Evolutionary conservation across 305 asterid species (phyloP), one percentile per base, ranked within the genome.

Genomic region (Plantago coronopus): DNA sequence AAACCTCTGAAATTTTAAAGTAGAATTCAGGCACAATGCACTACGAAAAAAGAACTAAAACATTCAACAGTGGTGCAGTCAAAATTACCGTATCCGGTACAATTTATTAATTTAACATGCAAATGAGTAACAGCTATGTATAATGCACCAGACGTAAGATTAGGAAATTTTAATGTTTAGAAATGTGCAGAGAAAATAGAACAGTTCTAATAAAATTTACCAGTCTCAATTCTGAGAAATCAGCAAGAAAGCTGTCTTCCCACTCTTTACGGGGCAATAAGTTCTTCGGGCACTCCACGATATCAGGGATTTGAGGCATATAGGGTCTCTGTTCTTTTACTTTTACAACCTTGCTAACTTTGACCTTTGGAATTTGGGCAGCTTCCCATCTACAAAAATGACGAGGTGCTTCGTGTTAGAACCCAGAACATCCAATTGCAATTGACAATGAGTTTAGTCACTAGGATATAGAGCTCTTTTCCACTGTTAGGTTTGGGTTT

Each of bases 281-380:
- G 48, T 85, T 79, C 67, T 79, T 81, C 0, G 83, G 84, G 75
- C 97, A 89, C 78, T 76, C 77, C 47, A 69, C 70, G 57, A 93
- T 84, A 65, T 79, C 97, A 46, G 96, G 96, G 79, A 93, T 85
- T 75, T 80, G 88, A 69, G 97, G 97, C 97, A 93, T 93, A 57
- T 89, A 93, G 49, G 66, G 38, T 48, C 81, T 89, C 81, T 83
- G 99, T 54, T 85, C 89, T 71, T 79, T 85, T 54, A 60, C 82
- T 66, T 69, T 68, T 48, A 76, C 82, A 67, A 85, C 77, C 70
- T 77, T 82, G 68, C 70, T 85, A 70, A 85, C 83, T 53, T 71
- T 78, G 72, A 89, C 95, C 48, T 89, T 83, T 37, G 96, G 99
- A 62, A 93, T 59, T 62, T 65, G 80, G 48, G 78, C 78, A 63